Base-by-base conservation (phyloP, 768 basidiomycete genomes). In the Neoboletus brunneissimus region DNA sequence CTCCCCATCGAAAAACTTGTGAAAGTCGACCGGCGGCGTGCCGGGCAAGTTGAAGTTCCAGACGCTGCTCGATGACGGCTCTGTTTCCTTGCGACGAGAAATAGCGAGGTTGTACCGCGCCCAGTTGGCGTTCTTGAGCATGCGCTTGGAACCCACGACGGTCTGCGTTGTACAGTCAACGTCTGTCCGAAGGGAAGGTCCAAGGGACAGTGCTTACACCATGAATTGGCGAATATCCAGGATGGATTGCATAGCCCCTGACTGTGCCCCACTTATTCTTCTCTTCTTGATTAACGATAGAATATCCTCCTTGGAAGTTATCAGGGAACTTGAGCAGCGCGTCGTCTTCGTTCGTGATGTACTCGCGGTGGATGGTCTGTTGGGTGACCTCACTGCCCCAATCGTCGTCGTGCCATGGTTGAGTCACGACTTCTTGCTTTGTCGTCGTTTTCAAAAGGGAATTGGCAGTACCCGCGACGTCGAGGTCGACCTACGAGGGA, bases 21-120 rank as follows among this genome's bases (percentile, higher is more conserved):
- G 79, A 67, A 84, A 86, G 64, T 85, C 75, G 48, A 85, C 80
- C 12, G 77, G 70, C 5, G 83, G 83, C 5, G 61, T 60, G 1
- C 81, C 84, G 2, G 85, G 84, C 5, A 87, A 68, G 64, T 88
- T 79, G 53, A 82, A 73, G 67, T 86, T 87, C 84, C 85, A 88
- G 71, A 79, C 78, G 41, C 74, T 75, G 55, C 80, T 83, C 15
- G 80, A 81, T 1, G 74, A 72, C 3, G 81, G 84, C 67, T 88
- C 86, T 1, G 77, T 79, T 20, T 87, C 86, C 67, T 88, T 85
- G 35, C 80, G 76, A 51, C 67, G 71, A 18, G 83, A 80, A 13
- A 86, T 78, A 1, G 82, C 82, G 5, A 86, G 68, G 64, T 83
- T 82, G 64, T 86, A 82, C 34, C 82, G 78, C 3, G 85, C 85